phyloP scores from a whole-genome alignment of 2,329 filamentous ascomycete species.

The Paecilomyces fulvus region DNA sequence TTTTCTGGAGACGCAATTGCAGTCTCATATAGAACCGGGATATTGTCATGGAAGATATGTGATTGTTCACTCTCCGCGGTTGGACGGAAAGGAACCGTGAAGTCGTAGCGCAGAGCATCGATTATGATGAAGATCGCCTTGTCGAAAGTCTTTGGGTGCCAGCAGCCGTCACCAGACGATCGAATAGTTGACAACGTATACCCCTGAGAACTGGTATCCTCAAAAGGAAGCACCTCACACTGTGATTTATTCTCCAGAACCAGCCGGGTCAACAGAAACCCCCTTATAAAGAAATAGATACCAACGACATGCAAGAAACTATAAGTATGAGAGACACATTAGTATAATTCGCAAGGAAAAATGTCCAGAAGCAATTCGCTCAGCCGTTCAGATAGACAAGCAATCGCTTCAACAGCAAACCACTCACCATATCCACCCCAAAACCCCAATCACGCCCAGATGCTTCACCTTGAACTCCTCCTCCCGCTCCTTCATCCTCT shows the following conservation, averaged over 20 bases:
- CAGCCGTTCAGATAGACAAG: not conserved
- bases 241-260: conserved; percentile 69
- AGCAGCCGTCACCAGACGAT: conserved; percentile 61
- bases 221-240: conserved; percentile 61
- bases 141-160: conserved; percentile 90
- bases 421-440: conserved; percentile 35
- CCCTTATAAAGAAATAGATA: conserved; percentile 86
- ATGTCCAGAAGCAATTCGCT: not conserved
- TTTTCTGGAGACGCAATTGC: conserved; percentile 65
- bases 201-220: conserved; percentile 21
- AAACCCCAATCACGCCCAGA: conserved; percentile 27
- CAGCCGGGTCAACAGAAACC: conserved; percentile 82
- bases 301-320: conserved; percentile 67
- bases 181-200: conserved; percentile 9
- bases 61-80: conserved; percentile 37
- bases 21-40: conserved; percentile 80
- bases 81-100: conserved; percentile 68
- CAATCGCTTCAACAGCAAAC: not conserved
- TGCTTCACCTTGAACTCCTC: conserved; percentile 31
- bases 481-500: conserved; percentile 22
- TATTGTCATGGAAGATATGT: conserved; percentile 73
- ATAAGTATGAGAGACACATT: not conserved
- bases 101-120: conserved; percentile 93
- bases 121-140: conserved; percentile 86
- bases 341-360: not conserved